Percentiles rank a stretch among this genome's conserved stretches.
These are phyloP conservation scores for Ceratonia siliqua DNA, from an alignment of 306 rosid species.

Conservation along the genomic window DNA sequence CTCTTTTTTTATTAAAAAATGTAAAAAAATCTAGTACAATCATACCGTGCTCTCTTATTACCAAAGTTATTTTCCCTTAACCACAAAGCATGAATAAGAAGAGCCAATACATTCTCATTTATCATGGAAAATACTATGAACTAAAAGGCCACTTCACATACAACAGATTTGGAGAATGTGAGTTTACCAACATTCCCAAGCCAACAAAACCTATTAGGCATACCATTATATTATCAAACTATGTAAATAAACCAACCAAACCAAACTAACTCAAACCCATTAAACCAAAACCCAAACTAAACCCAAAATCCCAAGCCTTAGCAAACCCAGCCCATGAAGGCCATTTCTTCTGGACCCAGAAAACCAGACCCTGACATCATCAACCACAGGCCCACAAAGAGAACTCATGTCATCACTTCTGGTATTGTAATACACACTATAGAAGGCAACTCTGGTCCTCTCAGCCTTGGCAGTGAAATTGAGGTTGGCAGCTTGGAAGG, in stretches of 20 bases:
- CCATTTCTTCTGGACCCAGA: slow-evolving; percentile 47
- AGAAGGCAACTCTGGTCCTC: slow-evolving; percentile 84
- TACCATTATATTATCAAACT: slow-evolving; percentile 36
- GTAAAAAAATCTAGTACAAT: too few species aligned
- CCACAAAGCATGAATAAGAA: too few species aligned
- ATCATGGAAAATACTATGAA: slow-evolving; percentile 38
- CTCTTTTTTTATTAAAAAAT: too few species aligned
- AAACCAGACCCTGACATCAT: slow-evolving; percentile 88
- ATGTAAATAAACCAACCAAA: slow-evolving; percentile 31
- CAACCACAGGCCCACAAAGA: slow-evolving; percentile 93
- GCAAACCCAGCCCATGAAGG: slow-evolving; percentile 39
- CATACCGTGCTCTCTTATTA: too few species aligned
- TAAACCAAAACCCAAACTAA: slow-evolving; percentile 38
- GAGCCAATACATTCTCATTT: slow-evolving; percentile 35
- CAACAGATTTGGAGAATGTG: slow-evolving; percentile 44
- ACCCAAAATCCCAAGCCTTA: slow-evolving; percentile 40
- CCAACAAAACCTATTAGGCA: slow-evolving; percentile 40
- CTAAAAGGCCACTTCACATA: slow-evolving; percentile 40
- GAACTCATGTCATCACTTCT: slow-evolving; percentile 89
- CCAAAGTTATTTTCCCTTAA: too few species aligned
- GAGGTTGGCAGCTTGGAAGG: slow-evolving; percentile 62
- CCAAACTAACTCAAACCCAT: slow-evolving; percentile 35
- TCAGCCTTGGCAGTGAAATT: slow-evolving; percentile 97
- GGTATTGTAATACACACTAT: slow-evolving; percentile 86
- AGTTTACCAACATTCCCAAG: slow-evolving; percentile 43